These are phyloP conservation scores for Suillus hirtellus DNA, from an alignment of 768 basidiomycete genomes.

Conservation along the genomic window DNA sequence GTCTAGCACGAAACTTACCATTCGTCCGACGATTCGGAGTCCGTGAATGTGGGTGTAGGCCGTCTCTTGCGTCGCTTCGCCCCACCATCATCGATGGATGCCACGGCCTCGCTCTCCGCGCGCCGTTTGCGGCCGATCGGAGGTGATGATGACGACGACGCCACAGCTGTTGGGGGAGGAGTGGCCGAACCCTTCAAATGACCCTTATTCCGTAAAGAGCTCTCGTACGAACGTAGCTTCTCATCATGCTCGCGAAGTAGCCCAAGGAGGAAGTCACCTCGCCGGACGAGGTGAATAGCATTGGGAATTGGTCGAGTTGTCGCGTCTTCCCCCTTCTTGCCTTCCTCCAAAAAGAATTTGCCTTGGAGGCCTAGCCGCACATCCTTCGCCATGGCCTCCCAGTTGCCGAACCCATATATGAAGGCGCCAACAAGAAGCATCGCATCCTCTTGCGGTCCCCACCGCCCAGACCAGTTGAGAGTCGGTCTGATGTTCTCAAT, in stretches of 20 bases:
- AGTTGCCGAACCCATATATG: conserved; percentile 92
- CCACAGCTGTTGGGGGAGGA: conserved; percentile 70
- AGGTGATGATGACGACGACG: conserved; percentile 59
- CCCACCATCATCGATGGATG: conserved; percentile 72
- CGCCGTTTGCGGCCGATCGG: conserved; percentile 60
- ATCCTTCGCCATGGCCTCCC: conserved; percentile 95
- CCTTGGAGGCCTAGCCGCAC: conserved; percentile 76
- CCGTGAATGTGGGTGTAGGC: conserved; percentile 96
- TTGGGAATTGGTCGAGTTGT: conserved; percentile 90
- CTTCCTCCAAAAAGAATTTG: conserved; percentile 98
- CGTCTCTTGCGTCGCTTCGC: conserved; percentile 82
- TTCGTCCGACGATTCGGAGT: conserved; percentile 89
- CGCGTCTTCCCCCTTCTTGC: conserved; percentile 89
- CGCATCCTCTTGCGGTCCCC: conserved; percentile 90
- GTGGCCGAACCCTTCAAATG: conserved; percentile 72
- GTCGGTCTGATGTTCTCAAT: conserved; percentile 93
- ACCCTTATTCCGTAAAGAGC: conserved; percentile 69
- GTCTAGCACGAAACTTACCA: conserved; percentile 56
- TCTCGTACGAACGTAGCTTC: conserved; percentile 87
- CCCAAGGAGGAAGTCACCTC: conserved; percentile 90
- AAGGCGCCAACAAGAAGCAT: conserved; percentile 94
- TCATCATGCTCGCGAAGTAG: conserved; percentile 86
- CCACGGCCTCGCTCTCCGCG: conserved; percentile 83
- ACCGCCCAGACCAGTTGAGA: conserved; percentile 94
- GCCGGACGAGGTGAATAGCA: conserved; percentile 95